Evolutionary conservation across 345 rosid genomes (phyloP).

Genomic region (Gossypium longicalyx): DNA sequence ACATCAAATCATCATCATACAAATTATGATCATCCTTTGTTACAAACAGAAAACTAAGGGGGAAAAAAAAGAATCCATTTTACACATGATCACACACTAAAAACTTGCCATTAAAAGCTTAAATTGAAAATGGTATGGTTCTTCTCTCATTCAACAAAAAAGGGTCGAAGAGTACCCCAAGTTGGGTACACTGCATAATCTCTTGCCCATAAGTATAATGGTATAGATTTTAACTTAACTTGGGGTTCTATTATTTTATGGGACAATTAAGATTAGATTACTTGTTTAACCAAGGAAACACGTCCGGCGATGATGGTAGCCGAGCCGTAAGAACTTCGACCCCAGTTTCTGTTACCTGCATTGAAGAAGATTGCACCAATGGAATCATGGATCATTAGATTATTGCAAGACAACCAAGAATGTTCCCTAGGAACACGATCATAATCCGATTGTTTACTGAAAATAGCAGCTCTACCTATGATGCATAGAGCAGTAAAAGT

Average conservation of each 20-base stretch:
- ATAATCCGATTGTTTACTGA: not conserved
- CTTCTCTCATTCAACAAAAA: not conserved
- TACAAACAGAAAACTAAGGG: not conserved
- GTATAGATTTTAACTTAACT: not conserved
- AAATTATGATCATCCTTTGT: not conserved
- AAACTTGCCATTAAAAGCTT: no score
- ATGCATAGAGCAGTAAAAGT: not conserved
- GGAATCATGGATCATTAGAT: not conserved
- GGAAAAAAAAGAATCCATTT: not conserved
- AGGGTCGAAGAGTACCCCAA: not conserved
- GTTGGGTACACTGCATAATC: not conserved
- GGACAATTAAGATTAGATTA: not conserved
- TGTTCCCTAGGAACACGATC: not conserved
- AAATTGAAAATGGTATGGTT: not conserved
- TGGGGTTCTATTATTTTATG: not conserved
- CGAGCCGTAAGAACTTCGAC: constrained; percentile 89
- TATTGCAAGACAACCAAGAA: not conserved
- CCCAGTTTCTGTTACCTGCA: constrained; percentile 85
- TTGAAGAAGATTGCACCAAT: not conserved
- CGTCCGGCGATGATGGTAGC: constrained; percentile 70
- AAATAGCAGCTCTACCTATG: not conserved
- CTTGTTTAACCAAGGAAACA: constrained; percentile 66
- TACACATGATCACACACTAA: not conserved
- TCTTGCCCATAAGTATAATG: not conserved
- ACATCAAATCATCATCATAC: not conserved